phyloP scores from a whole-genome alignment of 192 early-diverging fungal species.

The Pilobolus umbonatus region DNA sequence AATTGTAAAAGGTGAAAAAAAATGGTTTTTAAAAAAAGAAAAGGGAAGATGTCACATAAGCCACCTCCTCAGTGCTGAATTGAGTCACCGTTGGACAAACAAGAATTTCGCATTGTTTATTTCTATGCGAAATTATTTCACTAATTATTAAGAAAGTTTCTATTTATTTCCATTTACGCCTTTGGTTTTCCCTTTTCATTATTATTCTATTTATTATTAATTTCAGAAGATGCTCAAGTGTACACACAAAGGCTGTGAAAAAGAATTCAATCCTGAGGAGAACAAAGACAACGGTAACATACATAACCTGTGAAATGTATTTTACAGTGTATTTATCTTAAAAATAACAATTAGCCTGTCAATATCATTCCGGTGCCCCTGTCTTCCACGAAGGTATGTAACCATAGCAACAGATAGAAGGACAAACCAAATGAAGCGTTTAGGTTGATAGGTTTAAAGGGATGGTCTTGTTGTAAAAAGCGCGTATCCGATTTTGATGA shows the following conservation, averaged over 20 bases:
- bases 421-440: not conserved
- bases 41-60: too few species aligned
- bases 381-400: constrained; percentile 92
- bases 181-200: constrained; percentile 8
- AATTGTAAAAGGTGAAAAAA: not conserved
- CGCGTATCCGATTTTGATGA: constrained; percentile 89
- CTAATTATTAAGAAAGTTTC: too few species aligned
- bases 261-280: constrained; percentile 67
- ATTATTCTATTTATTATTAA: constrained; percentile 6
- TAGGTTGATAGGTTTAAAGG: constrained; percentile 52
- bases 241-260: constrained; percentile 81
- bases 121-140: too few species aligned
- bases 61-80: too few species aligned
- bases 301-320: too few species aligned
- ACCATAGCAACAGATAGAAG: not conserved
- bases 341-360: constrained; percentile 53
- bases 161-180: too few species aligned
- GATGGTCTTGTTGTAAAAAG: constrained; percentile 93
- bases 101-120: too few species aligned
- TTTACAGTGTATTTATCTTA: not conserved
- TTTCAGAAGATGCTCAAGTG: constrained; percentile 50
- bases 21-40: not conserved
- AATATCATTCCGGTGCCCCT: constrained; percentile 83
- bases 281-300: constrained; percentile 65
- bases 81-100: too few species aligned